These are phyloP conservation scores for Fusarium sp. DNA, from an alignment of 2,329 filamentous ascomycete genomes.

Conservation along the genomic window DNA sequence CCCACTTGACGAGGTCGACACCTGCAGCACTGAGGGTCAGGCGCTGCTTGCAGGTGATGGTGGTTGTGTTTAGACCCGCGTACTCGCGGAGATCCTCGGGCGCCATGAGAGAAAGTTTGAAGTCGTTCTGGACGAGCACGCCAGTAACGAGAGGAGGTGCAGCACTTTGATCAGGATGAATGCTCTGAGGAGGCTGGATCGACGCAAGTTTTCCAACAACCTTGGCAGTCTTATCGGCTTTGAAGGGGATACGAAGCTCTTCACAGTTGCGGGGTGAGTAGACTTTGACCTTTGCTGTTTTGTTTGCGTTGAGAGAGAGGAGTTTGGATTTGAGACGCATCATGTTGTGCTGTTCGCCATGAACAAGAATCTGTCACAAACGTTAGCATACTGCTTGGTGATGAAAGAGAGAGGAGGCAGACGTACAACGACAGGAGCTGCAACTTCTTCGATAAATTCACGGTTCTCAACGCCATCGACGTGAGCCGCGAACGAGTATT, in stretches of 20 bases:
- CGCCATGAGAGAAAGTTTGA: conserved; percentile 96
- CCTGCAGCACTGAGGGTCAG: conserved; percentile 88
- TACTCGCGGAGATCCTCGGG: conserved; percentile 96
- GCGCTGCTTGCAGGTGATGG: conserved; percentile 90
- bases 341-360: conserved; percentile 98
- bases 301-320: conserved; percentile 87
- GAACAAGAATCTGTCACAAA: conserved; percentile 81
- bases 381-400: conserved; percentile 6
- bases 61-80: conserved; percentile 95
- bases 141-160: conserved; percentile 75
- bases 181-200: conserved; percentile 71
- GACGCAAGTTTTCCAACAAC: conserved; percentile 94
- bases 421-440: conserved; percentile 90
- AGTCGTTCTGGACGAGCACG: conserved; percentile 96
- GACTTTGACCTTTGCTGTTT: conserved; percentile 85
- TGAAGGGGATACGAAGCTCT: conserved; percentile 93
- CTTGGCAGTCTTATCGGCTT: conserved; percentile 92
- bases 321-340: conserved; percentile 95
- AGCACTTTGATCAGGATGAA: conserved; percentile 28
- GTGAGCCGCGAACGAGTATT: conserved; percentile 95
- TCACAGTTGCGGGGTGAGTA: conserved; percentile 96
- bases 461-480: conserved; percentile 96
- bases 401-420: background rate
- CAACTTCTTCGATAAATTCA: conserved; percentile 95
- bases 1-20: conserved; percentile 92